Conservation (phyloP, 257 asterid species). For the Rehmannia glutinosa region DNA sequence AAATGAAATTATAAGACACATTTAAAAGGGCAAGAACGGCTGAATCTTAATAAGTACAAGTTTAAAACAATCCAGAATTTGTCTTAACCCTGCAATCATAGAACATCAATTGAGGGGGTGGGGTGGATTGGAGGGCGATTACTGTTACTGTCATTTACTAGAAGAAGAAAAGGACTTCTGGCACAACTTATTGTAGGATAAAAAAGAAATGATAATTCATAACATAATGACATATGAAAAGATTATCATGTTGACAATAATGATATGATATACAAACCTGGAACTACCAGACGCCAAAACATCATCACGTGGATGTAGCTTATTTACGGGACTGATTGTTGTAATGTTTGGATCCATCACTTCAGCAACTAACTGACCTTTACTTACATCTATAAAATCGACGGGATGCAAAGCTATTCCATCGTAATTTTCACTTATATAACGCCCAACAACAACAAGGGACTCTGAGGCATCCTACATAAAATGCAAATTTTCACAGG, state of each 20-base stretch:
- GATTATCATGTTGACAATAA: background rate
- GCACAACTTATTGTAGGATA: background rate
- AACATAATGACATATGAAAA: background rate
- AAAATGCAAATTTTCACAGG: background rate
- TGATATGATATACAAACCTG: constrained; percentile 39
- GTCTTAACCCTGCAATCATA: background rate
- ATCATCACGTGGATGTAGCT: constrained; percentile 92
- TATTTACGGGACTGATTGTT: constrained; percentile 90
- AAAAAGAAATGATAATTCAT: background rate
- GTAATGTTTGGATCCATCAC: constrained; percentile 91
- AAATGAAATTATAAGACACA: too few relatives aligned
- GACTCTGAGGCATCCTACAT: constrained; percentile 88
- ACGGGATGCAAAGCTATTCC: constrained; percentile 95
- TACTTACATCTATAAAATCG: constrained; percentile 76
- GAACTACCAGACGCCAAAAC: constrained; percentile 96
- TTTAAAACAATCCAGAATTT: background rate
- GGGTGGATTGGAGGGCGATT: too few relatives aligned
- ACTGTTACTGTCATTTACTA: too few relatives aligned
- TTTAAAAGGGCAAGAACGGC: too few relatives aligned
- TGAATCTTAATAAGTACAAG: background rate
- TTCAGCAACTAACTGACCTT: constrained; percentile 90
- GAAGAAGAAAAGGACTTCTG: background rate
- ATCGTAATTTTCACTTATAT: constrained; percentile 86
- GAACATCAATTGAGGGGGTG: background rate
- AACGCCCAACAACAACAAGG: constrained; percentile 86